A percentile compares a stretch with the other conserved stretches of the same genome.
These are phyloP conservation scores for Fusarium circinatum DNA, from an alignment of 2,329 filamentous ascomycete genomes.

Conservation along the genomic window DNA sequence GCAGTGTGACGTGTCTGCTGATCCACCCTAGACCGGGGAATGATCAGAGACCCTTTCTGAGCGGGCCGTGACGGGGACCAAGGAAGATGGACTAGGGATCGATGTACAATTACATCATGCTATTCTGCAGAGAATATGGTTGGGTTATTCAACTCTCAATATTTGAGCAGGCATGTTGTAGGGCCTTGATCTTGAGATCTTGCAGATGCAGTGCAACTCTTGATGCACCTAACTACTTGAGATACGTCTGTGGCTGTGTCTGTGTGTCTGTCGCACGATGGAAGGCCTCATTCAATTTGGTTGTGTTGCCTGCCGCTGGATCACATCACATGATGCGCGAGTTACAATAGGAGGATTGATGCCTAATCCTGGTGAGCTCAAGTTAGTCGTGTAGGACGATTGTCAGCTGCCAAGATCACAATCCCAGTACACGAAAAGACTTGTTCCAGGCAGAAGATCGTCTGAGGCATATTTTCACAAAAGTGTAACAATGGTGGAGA, in stretches of 20 bases:
- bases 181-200: conserved; percentile 7
- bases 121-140: not conserved
- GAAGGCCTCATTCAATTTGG: not conserved
- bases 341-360: conserved; percentile 7
- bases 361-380: conserved; percentile 13
- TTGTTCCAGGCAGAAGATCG: not conserved
- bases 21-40: conserved; percentile 29
- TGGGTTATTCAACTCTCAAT: accelerated
- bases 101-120: conserved; percentile 26
- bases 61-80: conserved; percentile 22
- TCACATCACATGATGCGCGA: conserved; percentile 26
- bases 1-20: conserved; percentile 43
- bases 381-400: not conserved
- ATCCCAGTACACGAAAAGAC: not conserved
- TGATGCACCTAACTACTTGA: not conserved
- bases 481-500: not conserved
- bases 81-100: not conserved
- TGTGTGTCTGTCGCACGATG: conserved; percentile 15
- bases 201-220: not conserved
- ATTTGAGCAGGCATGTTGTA: not conserved
- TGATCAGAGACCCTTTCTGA: conserved; percentile 7
- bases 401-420: conserved; percentile 15
- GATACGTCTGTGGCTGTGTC: not conserved
- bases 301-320: conserved; percentile 14
- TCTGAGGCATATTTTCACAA: not conserved